Percentiles rank a stretch among this genome's conserved stretches.
Conservation (phyloP, 1,139 yeast species). For the Zygosaccharomyces sapae region DNA sequence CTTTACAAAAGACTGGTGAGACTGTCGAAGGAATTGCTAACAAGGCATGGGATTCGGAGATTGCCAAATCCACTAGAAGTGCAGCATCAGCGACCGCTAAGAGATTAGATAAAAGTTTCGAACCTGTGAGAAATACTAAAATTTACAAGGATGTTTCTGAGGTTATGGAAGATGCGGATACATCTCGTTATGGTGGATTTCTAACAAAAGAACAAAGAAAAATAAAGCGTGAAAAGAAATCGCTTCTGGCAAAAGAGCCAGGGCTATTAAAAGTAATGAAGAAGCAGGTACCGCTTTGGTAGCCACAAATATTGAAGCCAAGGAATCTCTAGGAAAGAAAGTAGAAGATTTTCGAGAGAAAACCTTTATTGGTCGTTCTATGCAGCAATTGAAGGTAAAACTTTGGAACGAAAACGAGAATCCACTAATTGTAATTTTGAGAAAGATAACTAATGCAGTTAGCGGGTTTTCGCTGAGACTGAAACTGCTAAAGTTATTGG, state of each 20-base stretch:
- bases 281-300: conserved; percentile 85
- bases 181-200: conserved; percentile 89
- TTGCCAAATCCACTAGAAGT: conserved; percentile 80
- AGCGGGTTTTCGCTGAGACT: conserved; percentile 93
- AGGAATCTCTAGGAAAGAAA: conserved; percentile 65
- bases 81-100: conserved; percentile 80
- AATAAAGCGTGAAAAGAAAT: conserved; percentile 66
- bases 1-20: conserved; percentile 86
- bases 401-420: conserved; percentile 92
- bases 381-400: conserved; percentile 60
- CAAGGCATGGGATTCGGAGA: conserved; percentile 95
- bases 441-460: conserved; percentile 76
- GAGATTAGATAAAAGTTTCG: conserved; percentile 73
- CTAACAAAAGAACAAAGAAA: conserved; percentile 82
- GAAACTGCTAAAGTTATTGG: conserved; percentile 90
- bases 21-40: conserved; percentile 86
- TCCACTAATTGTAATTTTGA: conserved; percentile 74
- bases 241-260: conserved; percentile 54
- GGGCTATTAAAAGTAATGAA: conserved; percentile 70
- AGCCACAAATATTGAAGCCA: conserved; percentile 74
- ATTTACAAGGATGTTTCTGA: conserved; percentile 85
- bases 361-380: conserved; percentile 63
- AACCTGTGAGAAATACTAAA: conserved; percentile 89
- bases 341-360: conserved; percentile 67
- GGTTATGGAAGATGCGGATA: conserved; percentile 86